Conservation (phyloP, 2,329 filamentous ascomycete species). For the Ceratocystis lukuohia region DNA sequence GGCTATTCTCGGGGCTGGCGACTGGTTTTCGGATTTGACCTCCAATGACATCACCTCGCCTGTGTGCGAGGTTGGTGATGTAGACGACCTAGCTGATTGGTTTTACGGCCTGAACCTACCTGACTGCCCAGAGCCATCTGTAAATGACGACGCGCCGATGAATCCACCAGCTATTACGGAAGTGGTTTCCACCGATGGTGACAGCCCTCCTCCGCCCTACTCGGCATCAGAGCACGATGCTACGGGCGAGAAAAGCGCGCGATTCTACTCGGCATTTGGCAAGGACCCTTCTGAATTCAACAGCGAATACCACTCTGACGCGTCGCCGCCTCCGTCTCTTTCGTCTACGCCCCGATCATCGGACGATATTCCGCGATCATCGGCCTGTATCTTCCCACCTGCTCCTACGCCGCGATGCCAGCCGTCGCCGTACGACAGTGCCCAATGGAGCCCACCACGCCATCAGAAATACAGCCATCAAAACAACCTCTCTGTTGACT, state of each 20-base stretch:
- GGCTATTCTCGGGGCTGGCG: conserved; percentile 46
- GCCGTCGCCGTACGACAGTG: conserved; percentile 12
- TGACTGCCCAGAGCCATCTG: conserved; percentile 13
- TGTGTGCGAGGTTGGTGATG: conserved; percentile 33
- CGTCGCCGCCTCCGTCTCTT: not conserved
- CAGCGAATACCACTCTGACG: conserved; percentile 3
- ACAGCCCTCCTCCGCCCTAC: not conserved
- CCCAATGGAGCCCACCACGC: not conserved
- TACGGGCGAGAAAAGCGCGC: not conserved
- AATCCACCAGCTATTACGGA: not conserved
- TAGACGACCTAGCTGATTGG: conserved; percentile 38
- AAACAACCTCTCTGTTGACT: not conserved
- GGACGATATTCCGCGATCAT: conserved; percentile 9
- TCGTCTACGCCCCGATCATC: conserved; percentile 14
- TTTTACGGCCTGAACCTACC: conserved; percentile 28
- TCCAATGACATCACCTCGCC: conserved; percentile 25
- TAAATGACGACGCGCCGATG: not conserved
- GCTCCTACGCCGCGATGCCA: not conserved
- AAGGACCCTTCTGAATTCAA: conserved; percentile 1
- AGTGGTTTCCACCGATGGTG: not conserved
- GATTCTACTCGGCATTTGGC: not conserved
- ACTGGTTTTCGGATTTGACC: conserved; percentile 36
- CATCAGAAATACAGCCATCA: not conserved
- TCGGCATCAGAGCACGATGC: not conserved
- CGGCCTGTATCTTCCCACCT: conserved; percentile 9